These are phyloP conservation scores for Paramecium pentaurelia DNA, from an alignment of 73 alveolate genomes.

Conservation along the genomic window DNA sequence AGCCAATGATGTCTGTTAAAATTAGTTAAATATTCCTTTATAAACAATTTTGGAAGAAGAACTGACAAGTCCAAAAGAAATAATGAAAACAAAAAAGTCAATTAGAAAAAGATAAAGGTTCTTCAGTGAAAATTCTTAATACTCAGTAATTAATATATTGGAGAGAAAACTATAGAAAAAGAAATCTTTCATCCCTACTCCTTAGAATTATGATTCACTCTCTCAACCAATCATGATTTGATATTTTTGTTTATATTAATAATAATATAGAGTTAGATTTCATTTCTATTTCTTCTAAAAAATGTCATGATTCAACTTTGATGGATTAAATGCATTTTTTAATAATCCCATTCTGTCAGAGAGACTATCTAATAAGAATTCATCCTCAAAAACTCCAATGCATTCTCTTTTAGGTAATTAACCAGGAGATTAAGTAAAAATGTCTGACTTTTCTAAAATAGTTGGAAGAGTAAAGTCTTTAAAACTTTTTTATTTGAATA, in stretches of 20 bases:
- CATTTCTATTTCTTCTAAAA: not conserved
- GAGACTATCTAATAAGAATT: not conserved
- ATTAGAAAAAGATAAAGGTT: not conserved
- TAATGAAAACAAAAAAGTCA: not conserved
- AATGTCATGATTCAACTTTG: conserved; percentile 14
- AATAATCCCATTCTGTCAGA: not conserved
- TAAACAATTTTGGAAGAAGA: not conserved
- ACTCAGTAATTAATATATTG: not conserved
- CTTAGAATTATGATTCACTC: not conserved
- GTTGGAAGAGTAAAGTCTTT: not conserved
- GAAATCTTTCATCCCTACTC: not conserved
- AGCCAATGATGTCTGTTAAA: not conserved
- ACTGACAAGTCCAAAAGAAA: not conserved
- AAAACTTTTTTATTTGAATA: not conserved
- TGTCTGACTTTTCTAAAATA: not conserved
- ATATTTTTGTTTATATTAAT: not conserved
- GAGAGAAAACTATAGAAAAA: not conserved
- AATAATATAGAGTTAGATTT: not conserved
- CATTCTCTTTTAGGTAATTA: not conserved
- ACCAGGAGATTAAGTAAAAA: not conserved
- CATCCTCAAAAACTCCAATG: conserved; percentile 39
- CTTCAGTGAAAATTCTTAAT: not conserved
- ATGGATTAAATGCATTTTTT: not conserved
- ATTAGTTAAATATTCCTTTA: not conserved
- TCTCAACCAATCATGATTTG: not conserved